Percentiles rank a stretch among this genome's conserved stretches.
phyloP scores from a whole-genome alignment of 1,284 basidiomycete genomes.

The Ceratorhiza oryzae-sativae region DNA sequence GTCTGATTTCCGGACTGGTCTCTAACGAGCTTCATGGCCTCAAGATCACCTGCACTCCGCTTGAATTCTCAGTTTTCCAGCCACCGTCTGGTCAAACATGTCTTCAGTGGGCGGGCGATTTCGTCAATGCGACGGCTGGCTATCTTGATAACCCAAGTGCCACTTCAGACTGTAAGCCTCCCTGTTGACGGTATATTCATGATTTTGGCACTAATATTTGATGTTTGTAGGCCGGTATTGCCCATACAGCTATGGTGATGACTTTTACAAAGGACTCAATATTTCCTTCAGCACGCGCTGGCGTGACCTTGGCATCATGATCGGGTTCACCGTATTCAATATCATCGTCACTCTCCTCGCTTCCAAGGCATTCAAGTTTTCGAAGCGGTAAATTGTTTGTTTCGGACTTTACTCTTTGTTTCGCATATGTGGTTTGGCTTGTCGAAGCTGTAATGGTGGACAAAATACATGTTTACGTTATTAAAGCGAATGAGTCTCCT shows the following conservation, averaged over 20 bases:
- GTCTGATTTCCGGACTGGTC: conserved; percentile 75
- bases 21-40: conserved; percentile 83
- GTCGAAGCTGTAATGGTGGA: too few species aligned
- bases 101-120: conserved; percentile 69
- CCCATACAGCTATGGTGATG: conserved; percentile 60
- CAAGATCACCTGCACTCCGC: conserved; percentile 66
- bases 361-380: conserved; percentile 76
- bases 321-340: conserved; percentile 74
- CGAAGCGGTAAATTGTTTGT: conserved; percentile 58
- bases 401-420: too few species aligned
- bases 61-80: conserved; percentile 72
- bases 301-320: conserved; percentile 77
- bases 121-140: conserved; percentile 69
- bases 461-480: too few species aligned
- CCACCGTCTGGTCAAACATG: conserved; percentile 83
- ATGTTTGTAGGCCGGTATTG: conserved; percentile 16
- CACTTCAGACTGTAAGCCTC: conserved; percentile 64
- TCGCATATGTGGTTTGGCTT: too few species aligned
- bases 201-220: background rate
- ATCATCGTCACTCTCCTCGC: conserved; percentile 73
- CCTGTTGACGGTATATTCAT: background rate
- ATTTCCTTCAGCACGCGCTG: conserved; percentile 72
- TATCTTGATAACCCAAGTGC: conserved; percentile 79
- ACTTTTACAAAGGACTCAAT: conserved; percentile 74
- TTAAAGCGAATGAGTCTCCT: too few species aligned